A percentile compares a stretch with the other conserved stretches of the same genome.
These are phyloP conservation scores for Schizosaccharomyces pombe DNA, from an alignment of 805 yeast genomes.

Conservation along the genomic window DNA sequence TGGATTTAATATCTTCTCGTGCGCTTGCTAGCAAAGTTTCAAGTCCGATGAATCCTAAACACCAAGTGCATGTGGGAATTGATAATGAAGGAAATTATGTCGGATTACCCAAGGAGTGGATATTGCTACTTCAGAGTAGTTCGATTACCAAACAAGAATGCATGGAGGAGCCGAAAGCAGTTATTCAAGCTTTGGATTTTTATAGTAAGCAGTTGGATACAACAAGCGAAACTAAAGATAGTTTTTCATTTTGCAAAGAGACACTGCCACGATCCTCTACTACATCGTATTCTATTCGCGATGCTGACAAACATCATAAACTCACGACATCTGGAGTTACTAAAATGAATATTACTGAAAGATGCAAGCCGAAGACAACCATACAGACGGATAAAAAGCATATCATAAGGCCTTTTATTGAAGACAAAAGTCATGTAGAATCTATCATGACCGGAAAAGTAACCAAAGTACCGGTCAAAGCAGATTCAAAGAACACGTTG, in stretches of 20 bases:
- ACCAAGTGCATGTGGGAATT: conserved; percentile 83
- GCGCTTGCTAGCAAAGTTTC: conserved; percentile 36
- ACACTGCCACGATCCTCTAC: not conserved
- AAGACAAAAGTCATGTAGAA: conserved; percentile 11
- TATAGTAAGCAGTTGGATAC: conserved; percentile 23
- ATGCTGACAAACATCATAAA: no score
- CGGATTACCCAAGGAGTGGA: conserved; percentile 89
- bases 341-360: no score
- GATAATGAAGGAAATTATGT: conserved; percentile 74
- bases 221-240: no score
- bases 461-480: conserved; percentile 3
- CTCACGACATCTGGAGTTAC: no score
- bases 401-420: conserved; percentile 8
- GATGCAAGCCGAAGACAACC: no score
- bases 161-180: conserved; percentile 80
- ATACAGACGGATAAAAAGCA: no score
- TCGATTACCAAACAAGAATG: conserved; percentile 79
- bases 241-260: not conserved
- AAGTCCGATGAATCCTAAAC: conserved; percentile 83
- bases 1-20: conserved; percentile 44
- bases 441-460: conserved; percentile 9
- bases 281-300: no score
- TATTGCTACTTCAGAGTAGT: conserved; percentile 50
- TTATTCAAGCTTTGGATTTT: conserved; percentile 71
- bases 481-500: conserved; percentile 6